A percentile compares a stretch with the other conserved stretches of the same genome.
phyloP scores from a whole-genome alignment of 495 filamentous ascomycete genomes.

The Lophiotrema nucula region DNA sequence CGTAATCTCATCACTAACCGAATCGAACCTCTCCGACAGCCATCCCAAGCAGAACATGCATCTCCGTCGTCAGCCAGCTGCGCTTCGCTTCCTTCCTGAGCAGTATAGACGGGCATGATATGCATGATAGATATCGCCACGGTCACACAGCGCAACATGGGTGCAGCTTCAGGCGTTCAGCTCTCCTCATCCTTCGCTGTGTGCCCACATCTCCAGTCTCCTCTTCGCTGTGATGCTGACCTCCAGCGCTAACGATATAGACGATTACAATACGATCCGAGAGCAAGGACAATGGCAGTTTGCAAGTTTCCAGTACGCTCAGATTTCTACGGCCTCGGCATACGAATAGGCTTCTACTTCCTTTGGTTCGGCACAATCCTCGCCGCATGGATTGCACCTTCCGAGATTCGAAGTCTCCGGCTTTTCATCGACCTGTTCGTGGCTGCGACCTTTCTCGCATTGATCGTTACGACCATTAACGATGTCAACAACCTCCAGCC shows the following conservation, averaged over 20 bases:
- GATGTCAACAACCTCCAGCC: conserved; percentile 18
- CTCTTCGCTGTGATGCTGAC: no score
- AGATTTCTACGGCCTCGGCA: conserved; percentile 35
- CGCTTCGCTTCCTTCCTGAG: no score
- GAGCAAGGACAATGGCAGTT: conserved; percentile 9
- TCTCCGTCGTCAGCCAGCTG: no score
- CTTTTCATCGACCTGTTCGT: conserved; percentile 27
- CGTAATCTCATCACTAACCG: conserved; percentile 4
- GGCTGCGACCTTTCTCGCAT: conserved; percentile 30
- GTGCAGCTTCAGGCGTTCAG: background rate
- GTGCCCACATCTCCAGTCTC: no score
- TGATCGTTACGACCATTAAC: conserved; percentile 20
- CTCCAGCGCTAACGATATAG: no score
- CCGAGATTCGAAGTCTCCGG: conserved; percentile 20
- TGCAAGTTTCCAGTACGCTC: conserved; percentile 24
- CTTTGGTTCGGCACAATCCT: conserved; percentile 29
- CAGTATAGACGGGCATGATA: no score
- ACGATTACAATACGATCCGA: background rate
- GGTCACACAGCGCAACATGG: background rate
- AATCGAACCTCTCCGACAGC: background rate
- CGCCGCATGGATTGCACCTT: conserved; percentile 33
- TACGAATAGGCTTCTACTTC: conserved; percentile 31
- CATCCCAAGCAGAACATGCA: background rate
- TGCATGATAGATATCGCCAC: background rate
- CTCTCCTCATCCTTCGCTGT: background rate